phyloP scores from a whole-genome alignment of 2,329 filamentous ascomycete species.

The Stachybotrys elegans region DNA sequence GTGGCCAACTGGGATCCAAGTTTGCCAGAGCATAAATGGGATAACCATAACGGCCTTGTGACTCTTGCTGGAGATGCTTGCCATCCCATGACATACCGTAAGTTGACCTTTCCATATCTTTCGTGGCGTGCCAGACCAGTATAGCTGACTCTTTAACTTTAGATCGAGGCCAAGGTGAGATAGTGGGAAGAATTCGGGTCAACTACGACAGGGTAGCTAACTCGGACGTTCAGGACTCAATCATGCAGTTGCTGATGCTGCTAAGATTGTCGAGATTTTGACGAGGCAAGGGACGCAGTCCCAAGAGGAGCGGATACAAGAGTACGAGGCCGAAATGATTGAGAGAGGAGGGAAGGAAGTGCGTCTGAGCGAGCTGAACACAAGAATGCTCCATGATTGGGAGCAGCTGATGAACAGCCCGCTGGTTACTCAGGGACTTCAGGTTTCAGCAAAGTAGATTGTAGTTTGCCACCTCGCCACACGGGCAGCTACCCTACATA shows the following conservation, averaged over 20 bases:
- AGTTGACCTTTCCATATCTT: neutral
- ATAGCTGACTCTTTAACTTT: neutral
- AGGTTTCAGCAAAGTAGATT: no score
- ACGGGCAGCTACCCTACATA: no score
- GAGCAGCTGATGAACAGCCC: neutral
- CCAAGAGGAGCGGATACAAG: neutral
- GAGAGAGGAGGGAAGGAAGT: neutral
- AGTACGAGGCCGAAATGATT: neutral
- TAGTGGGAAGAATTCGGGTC: neutral
- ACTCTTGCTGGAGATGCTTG: neutral
- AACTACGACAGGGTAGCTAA: neutral
- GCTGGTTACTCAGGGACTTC: neutral
- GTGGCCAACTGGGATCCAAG: neutral
- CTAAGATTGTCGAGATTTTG: neutral
- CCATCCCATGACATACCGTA: neutral
- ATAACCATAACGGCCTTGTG: neutral
- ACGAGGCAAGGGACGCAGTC: neutral
- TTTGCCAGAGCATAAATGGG: neutral
- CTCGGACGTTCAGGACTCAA: neutral
- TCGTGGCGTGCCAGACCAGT: neutral
- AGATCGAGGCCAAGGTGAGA: neutral
- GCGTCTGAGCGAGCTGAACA: neutral
- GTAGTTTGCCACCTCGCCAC: no score
- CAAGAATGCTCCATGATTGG: neutral
- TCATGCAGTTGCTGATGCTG: neutral